A percentile compares a stretch with the other conserved stretches of the same genome.
Conservation (phyloP, 1,139 yeast genomes). For the Taiozyma sp. region DNA sequence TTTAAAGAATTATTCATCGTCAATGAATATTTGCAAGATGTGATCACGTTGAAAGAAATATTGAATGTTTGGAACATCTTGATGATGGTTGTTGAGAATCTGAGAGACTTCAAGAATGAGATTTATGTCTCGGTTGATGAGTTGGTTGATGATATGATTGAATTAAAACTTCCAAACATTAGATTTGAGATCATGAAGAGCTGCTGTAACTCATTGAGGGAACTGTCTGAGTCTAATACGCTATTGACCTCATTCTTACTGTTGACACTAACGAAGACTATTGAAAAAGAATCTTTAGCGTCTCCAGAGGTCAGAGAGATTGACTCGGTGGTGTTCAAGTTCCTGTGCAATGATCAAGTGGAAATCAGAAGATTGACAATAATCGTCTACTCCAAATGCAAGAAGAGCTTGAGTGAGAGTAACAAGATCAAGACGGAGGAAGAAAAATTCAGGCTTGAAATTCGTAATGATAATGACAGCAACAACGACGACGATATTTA, state of each 20-base stretch:
- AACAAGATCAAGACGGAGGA: constrained; percentile 4
- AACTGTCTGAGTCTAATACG: background rate
- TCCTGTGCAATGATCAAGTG: constrained; percentile 32
- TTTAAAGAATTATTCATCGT: constrained; percentile 21
- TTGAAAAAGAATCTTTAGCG: constrained; percentile 13
- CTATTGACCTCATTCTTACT: constrained; percentile 15
- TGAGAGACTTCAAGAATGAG: constrained; percentile 19
- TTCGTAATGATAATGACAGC: constrained; percentile 3
- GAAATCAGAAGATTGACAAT: constrained; percentile 39
- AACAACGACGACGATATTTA: constrained; percentile 18
- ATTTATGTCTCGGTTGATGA: constrained; percentile 22
- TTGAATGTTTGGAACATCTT: constrained; percentile 17
- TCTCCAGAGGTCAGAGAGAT: constrained; percentile 26
- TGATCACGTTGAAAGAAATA: constrained; percentile 7
- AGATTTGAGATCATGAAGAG: constrained; percentile 11
- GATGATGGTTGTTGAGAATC: constrained; percentile 19
- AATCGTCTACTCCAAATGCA: constrained; percentile 35
- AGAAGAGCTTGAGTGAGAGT: constrained; percentile 13
- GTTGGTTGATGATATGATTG: constrained; percentile 18
- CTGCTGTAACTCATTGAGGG: constrained; percentile 13
- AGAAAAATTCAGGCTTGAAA: constrained; percentile 9
- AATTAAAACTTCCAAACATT: constrained; percentile 2
- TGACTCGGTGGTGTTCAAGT: constrained; percentile 29
- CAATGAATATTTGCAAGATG: constrained; percentile 10
- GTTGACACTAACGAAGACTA: constrained; percentile 16